A percentile compares a stretch with the other conserved stretches of the same genome.
phyloP scores from a whole-genome alignment of 345 rosid species.

The Physaria fendleri region DNA sequence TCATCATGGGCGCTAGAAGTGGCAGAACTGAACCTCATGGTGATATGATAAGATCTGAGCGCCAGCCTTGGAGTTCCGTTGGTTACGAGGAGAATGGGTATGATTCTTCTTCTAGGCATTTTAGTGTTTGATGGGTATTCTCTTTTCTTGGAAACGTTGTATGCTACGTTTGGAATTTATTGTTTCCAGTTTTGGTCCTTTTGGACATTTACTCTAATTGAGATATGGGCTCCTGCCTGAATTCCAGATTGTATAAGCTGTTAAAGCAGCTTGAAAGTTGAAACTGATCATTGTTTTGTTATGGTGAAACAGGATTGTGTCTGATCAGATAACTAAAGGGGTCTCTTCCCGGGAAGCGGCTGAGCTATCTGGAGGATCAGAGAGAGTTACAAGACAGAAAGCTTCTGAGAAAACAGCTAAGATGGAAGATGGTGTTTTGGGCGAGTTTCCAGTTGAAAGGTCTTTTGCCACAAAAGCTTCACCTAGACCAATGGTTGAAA shows the following conservation, averaged over 20 bases:
- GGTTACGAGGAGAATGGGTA: conserved; percentile 72
- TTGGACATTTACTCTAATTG: neutral
- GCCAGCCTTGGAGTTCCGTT: conserved; percentile 51
- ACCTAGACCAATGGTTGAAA: conserved; percentile 55
- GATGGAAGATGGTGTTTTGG: conserved; percentile 57
- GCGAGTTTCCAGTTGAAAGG: conserved; percentile 61
- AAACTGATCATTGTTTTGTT: conserved; percentile 10
- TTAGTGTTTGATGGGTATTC: neutral
- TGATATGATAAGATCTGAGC: conserved; percentile 64
- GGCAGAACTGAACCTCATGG: conserved; percentile 53
- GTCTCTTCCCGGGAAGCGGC: conserved; percentile 46
- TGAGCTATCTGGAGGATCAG: conserved; percentile 49
- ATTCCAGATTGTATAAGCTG: neutral
- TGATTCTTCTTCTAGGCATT: neutral
- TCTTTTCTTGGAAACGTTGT: neutral
- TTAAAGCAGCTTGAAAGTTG: neutral
- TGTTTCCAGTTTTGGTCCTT: neutral
- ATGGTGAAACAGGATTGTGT: conserved; percentile 40
- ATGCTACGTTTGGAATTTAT: neutral
- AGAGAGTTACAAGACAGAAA: conserved; percentile 54
- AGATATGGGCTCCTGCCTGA: neutral
- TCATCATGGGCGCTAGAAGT: conserved; percentile 40
- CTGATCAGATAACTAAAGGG: conserved; percentile 52
- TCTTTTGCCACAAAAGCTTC: conserved; percentile 71
- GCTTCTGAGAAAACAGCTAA: conserved; percentile 48